These are phyloP conservation scores for Corymbia citriodora DNA, from an alignment of 441 rosid species.

Conservation along the genomic window DNA sequence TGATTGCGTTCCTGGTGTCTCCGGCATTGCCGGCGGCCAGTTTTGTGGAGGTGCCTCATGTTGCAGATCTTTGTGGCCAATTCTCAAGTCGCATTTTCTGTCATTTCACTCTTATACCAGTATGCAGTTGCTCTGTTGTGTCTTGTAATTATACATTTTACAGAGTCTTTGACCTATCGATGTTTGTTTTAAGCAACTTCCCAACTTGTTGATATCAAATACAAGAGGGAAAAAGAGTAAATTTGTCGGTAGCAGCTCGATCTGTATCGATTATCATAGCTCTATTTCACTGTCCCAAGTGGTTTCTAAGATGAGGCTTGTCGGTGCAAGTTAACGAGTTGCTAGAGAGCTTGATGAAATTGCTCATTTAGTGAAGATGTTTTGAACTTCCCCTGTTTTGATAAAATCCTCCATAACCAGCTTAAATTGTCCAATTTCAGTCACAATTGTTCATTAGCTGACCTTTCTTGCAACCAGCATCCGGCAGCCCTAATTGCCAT, in stretches of 20 bases:
- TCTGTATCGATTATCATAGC: neutral
- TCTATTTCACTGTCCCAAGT: neutral
- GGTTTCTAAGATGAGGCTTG: neutral
- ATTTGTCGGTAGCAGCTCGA: neutral
- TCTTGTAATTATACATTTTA: no score
- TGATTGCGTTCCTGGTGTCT: constrained; percentile 64
- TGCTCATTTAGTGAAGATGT: neutral
- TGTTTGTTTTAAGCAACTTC: neutral
- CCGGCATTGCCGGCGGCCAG: constrained; percentile 60
- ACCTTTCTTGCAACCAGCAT: neutral
- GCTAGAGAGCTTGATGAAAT: neutral
- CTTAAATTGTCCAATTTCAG: neutral
- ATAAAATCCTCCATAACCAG: neutral
- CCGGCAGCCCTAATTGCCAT: neutral
- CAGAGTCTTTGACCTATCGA: neutral
- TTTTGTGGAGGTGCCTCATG: constrained; percentile 47
- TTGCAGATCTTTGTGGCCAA: constrained; percentile 38
- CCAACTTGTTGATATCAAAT: neutral
- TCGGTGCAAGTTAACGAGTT: neutral
- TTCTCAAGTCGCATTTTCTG: constrained; percentile 28
- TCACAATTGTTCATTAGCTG: neutral
- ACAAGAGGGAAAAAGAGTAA: neutral
- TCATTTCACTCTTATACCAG: neutral
- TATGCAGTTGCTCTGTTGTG: no score
- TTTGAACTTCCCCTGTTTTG: neutral